Percentiles rank a stretch among this genome's conserved stretches.
Conservation (phyloP, 176 grass and related monocot species). For the Hordeum marinum region DNA sequence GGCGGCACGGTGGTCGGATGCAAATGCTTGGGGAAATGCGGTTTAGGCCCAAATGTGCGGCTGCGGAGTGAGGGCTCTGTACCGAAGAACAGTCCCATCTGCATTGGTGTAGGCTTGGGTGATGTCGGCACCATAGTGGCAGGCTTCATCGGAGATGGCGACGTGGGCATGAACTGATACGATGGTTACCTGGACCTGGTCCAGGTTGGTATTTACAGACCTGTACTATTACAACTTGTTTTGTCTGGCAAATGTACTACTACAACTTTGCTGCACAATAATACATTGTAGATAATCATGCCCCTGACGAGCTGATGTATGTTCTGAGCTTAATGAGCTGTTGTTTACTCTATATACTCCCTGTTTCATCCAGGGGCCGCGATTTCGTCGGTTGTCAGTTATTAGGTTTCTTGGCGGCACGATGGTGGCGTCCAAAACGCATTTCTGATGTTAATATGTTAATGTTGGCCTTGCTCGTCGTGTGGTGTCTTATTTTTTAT, state of each 20-base stretch:
- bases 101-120: constrained; percentile 59
- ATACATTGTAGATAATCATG: neutral
- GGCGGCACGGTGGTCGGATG: constrained; percentile 22
- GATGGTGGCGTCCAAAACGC: too few species aligned
- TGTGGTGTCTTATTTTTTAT: too few species aligned
- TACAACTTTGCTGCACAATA: neutral
- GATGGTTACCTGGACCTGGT: neutral
- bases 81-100: constrained; percentile 35
- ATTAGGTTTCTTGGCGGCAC: too few species aligned
- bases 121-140: constrained; percentile 65
- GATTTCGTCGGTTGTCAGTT: too few species aligned
- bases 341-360: neutral
- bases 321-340: neutral
- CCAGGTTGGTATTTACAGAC: neutral
- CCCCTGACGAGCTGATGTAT: neutral
- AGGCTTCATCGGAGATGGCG: constrained; percentile 16
- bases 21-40: constrained; percentile 91
- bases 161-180: neutral
- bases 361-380: too few species aligned
- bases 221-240: neutral
- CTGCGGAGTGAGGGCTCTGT: neutral
- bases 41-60: constrained; percentile 55
- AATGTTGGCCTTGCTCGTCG: too few species aligned
- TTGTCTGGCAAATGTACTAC: neutral
- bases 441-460: too few species aligned